Evolutionary conservation across 495 filamentous ascomycete genomes (phyloP), one percentile per base, ranked within the genome.

Genomic region (Podospora bellae-mahoneyi): DNA sequence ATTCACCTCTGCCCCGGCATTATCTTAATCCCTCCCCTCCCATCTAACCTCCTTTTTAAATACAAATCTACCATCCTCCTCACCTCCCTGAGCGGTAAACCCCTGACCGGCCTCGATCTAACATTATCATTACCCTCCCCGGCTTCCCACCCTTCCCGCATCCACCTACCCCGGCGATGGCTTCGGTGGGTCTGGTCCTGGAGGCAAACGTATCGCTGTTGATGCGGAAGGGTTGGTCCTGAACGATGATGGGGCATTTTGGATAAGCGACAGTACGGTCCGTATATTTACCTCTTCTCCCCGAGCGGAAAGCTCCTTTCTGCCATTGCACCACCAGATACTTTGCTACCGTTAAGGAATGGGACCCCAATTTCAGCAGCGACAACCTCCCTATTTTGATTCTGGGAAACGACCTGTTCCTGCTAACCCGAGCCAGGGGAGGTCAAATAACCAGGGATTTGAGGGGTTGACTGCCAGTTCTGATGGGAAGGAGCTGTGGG

Each of bases 181-280:
- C 20, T 93, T 91, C 72, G 91, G 91, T 1, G 83, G 84, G 5
- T 60, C 73, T 2, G 76, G 77, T 0, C 76, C 81, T 0, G 91
- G 91, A 7, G 90, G 87, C 4, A 83, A 82, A 59, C 79, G 88
- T 15, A 82, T 93, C 58, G 75, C 87, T 1, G 60, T 93, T 1
- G 91, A 95, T 75, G 71, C 85, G 4, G 92, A 94, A 75, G 91
- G 90, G 20, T 77, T 94, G 3, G 87, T 86, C n/a, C 83, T 94
- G 15, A 84, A 81, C 58, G 65, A 75, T 0, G 86, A 92, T 64
- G 87, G 85, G 64, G 79, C 81, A 1, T 93, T 93, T 81, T 94
- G 89, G 89, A 79, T 94, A 32, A 87, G 83, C 48, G 91, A 94
- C 74, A 95, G 74, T 94, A 94, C 74, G 91, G 91, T 3, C 90